Evolutionary conservation across 2,329 filamentous ascomycete species (phyloP).

Genomic region (Xylariales sp.): DNA sequence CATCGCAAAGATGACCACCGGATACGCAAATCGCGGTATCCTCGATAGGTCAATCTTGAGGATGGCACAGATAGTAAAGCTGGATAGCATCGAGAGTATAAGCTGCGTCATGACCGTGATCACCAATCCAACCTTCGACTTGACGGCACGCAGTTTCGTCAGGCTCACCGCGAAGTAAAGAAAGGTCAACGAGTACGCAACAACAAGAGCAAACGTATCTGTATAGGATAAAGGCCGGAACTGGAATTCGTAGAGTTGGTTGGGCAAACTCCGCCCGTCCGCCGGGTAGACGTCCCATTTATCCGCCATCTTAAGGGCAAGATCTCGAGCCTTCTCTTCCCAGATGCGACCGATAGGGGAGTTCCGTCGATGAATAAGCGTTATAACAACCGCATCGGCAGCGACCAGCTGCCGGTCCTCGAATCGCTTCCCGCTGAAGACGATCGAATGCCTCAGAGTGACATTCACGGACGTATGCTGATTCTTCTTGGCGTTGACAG

Average conservation of each 20-base stretch:
- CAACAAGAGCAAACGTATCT: constrained; percentile 59
- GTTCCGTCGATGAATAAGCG: constrained; percentile 64
- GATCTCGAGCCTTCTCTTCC: constrained; percentile 52
- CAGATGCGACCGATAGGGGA: constrained; percentile 62
- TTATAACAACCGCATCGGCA: constrained; percentile 75
- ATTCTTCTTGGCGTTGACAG: constrained; percentile 62
- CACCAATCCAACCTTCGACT: constrained; percentile 69
- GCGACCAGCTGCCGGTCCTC: constrained; percentile 62
- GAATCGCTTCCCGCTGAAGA: constrained; percentile 78
- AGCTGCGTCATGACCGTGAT: constrained; percentile 68
- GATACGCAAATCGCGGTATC: constrained; percentile 71
- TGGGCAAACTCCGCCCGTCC: constrained; percentile 48
- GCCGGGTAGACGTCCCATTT: constrained; percentile 59
- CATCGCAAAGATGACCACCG: constrained; percentile 70
- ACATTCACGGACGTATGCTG: constrained; percentile 66
- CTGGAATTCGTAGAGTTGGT: constrained; percentile 71
- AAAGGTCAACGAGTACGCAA: constrained; percentile 61
- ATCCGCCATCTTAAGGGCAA: constrained; percentile 44
- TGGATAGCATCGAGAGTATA: constrained; percentile 68
- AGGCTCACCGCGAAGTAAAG: constrained; percentile 65
- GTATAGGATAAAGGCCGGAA: constrained; percentile 67
- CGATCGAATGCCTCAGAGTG: constrained; percentile 71
- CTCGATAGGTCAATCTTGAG: constrained; percentile 71
- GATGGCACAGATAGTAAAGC: constrained; percentile 74
- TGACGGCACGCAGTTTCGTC: constrained; percentile 67